Evolutionary conservation across 1,284 basidiomycete species (phyloP).

Genomic region (Lignosus rhinocerotis): DNA sequence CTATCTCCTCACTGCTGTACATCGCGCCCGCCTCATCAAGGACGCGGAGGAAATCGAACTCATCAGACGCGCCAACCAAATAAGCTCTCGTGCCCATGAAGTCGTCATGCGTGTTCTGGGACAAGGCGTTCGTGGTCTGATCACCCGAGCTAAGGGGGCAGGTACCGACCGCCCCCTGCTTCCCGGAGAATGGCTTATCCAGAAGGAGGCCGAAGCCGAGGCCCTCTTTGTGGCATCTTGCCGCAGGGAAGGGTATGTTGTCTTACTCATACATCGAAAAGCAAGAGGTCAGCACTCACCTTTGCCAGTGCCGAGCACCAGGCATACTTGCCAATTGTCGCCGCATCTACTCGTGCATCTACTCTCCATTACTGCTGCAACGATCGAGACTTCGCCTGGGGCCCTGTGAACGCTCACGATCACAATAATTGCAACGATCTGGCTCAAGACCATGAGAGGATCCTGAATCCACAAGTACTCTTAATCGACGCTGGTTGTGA

Average conservation of each 20-base stretch:
- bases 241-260: slow-evolving; percentile 74
- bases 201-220: slow-evolving; percentile 89
- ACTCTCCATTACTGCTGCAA: slow-evolving; percentile 92
- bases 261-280: neutral
- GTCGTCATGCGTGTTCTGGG: slow-evolving; percentile 90
- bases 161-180: slow-evolving; percentile 57
- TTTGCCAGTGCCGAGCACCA: slow-evolving; percentile 71
- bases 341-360: slow-evolving; percentile 79
- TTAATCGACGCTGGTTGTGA: slow-evolving; percentile 93
- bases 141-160: slow-evolving; percentile 45
- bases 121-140: slow-evolving; percentile 60
- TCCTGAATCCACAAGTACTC: slow-evolving; percentile 74
- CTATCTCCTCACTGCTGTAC: slow-evolving; percentile 74
- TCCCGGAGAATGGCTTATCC: slow-evolving; percentile 80
- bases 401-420: slow-evolving; percentile 60
- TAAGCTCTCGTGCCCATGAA: slow-evolving; percentile 87
- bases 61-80: slow-evolving; percentile 78
- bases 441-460: slow-evolving; percentile 39
- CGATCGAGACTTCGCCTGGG: slow-evolving; percentile 78
- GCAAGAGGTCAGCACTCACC: neutral
- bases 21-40: slow-evolving; percentile 78
- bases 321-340: slow-evolving; percentile 90
- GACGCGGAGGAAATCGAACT: slow-evolving; percentile 69
- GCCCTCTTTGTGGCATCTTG: slow-evolving; percentile 89
- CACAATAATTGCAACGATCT: slow-evolving; percentile 53